phyloP scores from a whole-genome alignment of 2,329 filamentous ascomycete genomes.

The Fusarium clavum region DNA sequence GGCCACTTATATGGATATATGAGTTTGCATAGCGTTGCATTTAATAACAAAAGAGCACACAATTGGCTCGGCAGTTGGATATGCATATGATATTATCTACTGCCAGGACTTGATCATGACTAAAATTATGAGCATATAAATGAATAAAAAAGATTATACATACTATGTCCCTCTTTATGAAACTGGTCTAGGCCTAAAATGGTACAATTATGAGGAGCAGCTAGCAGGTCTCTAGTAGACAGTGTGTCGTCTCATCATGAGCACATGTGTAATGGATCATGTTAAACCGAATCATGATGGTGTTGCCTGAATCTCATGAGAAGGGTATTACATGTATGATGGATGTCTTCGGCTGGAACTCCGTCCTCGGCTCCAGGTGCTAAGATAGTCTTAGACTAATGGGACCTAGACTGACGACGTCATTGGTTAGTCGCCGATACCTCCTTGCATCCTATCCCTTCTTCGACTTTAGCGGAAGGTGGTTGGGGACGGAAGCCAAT shows the following conservation, averaged over 20 bases:
- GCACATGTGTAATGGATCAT: neutral
- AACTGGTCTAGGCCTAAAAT: neutral
- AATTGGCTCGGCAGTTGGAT: conserved; percentile 5
- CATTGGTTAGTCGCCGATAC: conserved; percentile 23
- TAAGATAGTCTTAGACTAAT: conserved; percentile 14
- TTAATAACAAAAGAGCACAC: conserved; percentile 28
- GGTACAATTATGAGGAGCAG: neutral
- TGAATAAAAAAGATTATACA: conserved; percentile 17
- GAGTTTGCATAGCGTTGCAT: conserved; percentile 42
- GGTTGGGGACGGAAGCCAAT: conserved; percentile 19
- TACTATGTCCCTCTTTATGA: neutral
- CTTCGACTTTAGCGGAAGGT: conserved; percentile 5
- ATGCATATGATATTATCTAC: neutral
- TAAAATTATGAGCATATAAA: conserved; percentile 30
- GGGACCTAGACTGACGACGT: neutral
- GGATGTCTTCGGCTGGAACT: neutral
- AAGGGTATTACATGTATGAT: neutral
- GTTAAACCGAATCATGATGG: neutral
- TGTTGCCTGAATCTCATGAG: neutral
- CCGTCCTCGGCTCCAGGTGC: conserved; percentile 9
- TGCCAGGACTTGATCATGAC: conserved; percentile 10
- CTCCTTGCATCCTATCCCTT: conserved; percentile 3
- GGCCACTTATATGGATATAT: neutral
- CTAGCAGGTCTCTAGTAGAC: too few species aligned
- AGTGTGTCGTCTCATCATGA: neutral